Percentiles rank a stretch among this genome's conserved stretches.
phyloP scores from a whole-genome alignment of 108 stramenopile genomes.

The Pseudonitzschia delicatissima region DNA sequence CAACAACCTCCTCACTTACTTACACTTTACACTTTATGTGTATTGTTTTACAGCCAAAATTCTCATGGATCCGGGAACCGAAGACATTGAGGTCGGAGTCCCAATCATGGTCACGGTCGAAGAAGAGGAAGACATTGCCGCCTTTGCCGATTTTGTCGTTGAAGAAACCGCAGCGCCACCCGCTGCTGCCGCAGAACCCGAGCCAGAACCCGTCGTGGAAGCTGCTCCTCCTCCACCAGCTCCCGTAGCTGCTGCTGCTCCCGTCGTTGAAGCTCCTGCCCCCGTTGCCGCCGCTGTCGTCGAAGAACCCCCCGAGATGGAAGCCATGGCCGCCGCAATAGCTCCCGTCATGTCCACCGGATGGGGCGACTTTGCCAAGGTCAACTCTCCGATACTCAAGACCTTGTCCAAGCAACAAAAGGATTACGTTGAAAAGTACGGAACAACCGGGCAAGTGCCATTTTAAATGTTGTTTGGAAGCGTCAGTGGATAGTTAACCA shows the following conservation, averaged over 20 bases:
- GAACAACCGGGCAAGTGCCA: constrained; percentile 77
- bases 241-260: constrained; percentile 29
- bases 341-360: constrained; percentile 35
- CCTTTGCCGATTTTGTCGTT: constrained; percentile 74
- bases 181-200: constrained; percentile 31
- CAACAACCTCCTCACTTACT: too few relatives aligned
- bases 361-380: constrained; percentile 64
- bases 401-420: constrained; percentile 63
- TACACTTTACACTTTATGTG: too few relatives aligned
- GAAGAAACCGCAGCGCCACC: constrained; percentile 29
- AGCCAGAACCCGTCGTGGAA: constrained; percentile 19
- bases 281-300: constrained; percentile 21
- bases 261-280: constrained; percentile 26
- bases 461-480: constrained; percentile 26
- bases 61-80: constrained; percentile 70
- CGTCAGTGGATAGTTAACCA: too few relatives aligned
- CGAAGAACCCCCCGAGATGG: constrained; percentile 20
- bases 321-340: constrained; percentile 27
- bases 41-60: constrained; percentile 75
- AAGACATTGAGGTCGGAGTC: constrained; percentile 79
- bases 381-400: constrained; percentile 68
- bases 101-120: constrained; percentile 95
- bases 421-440: constrained; percentile 72
- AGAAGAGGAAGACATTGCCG: constrained; percentile 68
- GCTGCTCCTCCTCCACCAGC: constrained; percentile 28